Evolutionary conservation across 768 basidiomycete species (phyloP).

Genomic region (Phlebiopsis flavidoalba): DNA sequence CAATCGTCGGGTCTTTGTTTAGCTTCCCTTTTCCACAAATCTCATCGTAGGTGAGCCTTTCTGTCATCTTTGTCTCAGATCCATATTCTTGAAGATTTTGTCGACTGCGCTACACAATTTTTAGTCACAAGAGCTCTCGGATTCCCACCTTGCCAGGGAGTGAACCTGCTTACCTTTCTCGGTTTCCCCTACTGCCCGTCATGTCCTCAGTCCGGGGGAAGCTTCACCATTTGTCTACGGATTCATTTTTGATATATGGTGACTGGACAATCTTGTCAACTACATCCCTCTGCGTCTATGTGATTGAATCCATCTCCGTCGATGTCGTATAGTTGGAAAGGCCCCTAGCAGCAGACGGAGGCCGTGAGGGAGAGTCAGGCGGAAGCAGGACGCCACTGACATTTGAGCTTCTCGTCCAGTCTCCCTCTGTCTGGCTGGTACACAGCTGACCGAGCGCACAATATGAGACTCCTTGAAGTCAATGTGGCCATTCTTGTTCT

Average conservation of each 20-base stretch:
- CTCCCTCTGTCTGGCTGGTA: slow-evolving; percentile 91
- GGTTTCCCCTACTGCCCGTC: too few species aligned
- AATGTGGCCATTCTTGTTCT: slow-evolving; percentile 93
- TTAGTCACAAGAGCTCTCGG: neutral
- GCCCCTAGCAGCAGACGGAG: slow-evolving; percentile 64
- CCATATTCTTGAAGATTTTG: slow-evolving; percentile 99
- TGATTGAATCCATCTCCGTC: slow-evolving; percentile 97
- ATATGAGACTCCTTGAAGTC: slow-evolving; percentile 99
- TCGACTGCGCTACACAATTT: slow-evolving; percentile 75
- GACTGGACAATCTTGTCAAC: slow-evolving; percentile 93
- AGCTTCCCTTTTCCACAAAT: slow-evolving; percentile 97
- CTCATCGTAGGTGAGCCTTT: slow-evolving; percentile 90
- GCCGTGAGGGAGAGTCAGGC: neutral
- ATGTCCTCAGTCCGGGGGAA: slow-evolving; percentile 98
- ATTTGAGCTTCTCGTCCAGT: slow-evolving; percentile 97
- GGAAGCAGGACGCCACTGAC: slow-evolving; percentile 48
- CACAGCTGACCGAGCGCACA: slow-evolving; percentile 91
- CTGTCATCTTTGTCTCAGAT: slow-evolving; percentile 92
- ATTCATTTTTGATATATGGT: slow-evolving; percentile 99
- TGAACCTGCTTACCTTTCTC: slow-evolving; percentile 68
- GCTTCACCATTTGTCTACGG: slow-evolving; percentile 98
- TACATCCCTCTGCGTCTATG: slow-evolving; percentile 99
- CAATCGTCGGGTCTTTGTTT: slow-evolving; percentile 99
- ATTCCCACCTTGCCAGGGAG: too few species aligned
- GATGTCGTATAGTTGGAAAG: slow-evolving; percentile 98